Evolutionary conservation across 1,139 yeast species (phyloP).

Genomic region (Saccharomyces hybrid): DNA sequence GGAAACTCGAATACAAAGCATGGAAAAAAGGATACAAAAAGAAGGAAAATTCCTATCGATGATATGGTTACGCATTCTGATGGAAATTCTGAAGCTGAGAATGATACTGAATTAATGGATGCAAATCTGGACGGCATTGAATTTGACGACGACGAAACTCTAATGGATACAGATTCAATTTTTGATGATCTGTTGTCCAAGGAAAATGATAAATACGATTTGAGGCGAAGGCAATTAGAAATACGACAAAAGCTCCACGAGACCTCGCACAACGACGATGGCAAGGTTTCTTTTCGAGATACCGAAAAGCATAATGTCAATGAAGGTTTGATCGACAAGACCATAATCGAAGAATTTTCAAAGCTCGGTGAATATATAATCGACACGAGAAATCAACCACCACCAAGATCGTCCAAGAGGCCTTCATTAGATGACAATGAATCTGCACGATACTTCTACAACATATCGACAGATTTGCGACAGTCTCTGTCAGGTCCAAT

Average conservation of each 20-base stretch:
- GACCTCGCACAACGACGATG: not conserved
- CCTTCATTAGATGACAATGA: constrained; percentile 11
- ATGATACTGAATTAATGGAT: not conserved
- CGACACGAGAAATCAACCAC: constrained; percentile 9
- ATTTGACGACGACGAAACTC: constrained; percentile 8
- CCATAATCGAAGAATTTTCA: constrained; percentile 16
- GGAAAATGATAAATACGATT: constrained; percentile 9
- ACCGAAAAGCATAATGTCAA: not conserved
- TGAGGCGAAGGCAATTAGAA: not conserved
- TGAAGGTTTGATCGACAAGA: constrained; percentile 11
- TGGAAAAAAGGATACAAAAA: not conserved
- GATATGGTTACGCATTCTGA: not conserved
- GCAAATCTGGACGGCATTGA: not conserved
- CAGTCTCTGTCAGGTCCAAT: not conserved
- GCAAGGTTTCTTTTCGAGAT: not conserved
- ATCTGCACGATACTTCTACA: not conserved
- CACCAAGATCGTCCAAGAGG: constrained; percentile 20
- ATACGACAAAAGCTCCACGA: not conserved
- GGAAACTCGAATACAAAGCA: not conserved
- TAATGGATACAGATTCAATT: constrained; percentile 24
- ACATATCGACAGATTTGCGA: not conserved
- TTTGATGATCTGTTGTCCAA: constrained; percentile 24
- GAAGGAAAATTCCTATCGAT: not conserved
- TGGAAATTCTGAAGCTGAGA: not conserved
- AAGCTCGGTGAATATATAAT: constrained; percentile 15